Evolutionary conservation across 2,329 filamentous ascomycete species (phyloP).

Genomic region (Pezicula carpinea): DNA sequence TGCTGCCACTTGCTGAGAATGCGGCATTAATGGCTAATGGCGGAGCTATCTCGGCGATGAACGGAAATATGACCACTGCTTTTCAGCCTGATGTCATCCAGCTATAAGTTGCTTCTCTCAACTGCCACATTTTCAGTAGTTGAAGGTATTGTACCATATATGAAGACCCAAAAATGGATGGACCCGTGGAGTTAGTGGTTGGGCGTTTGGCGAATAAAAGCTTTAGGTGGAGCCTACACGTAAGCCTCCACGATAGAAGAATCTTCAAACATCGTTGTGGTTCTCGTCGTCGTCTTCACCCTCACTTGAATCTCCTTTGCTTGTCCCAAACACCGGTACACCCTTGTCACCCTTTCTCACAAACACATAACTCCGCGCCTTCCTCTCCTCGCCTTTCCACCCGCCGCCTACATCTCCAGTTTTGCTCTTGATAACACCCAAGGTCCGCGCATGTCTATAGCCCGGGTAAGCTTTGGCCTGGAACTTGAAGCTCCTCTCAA

Average conservation of each 20-base stretch:
- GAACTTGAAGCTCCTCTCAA: slow-evolving; percentile 68
- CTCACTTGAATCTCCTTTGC: slow-evolving; percentile 22
- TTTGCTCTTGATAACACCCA: slow-evolving; percentile 56
- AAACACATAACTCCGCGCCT: slow-evolving; percentile 57
- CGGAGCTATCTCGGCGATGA: slow-evolving; percentile 9
- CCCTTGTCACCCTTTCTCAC: slow-evolving; percentile 50
- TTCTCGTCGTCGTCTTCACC: slow-evolving; percentile 12
- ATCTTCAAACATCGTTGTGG: slow-evolving; percentile 6
- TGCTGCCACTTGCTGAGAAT: slow-evolving; percentile 33
- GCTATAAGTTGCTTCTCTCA: slow-evolving; percentile 8
- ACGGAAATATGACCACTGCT: slow-evolving; percentile 9
- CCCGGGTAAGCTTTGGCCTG: slow-evolving; percentile 63
- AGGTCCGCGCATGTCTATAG: slow-evolving; percentile 68
- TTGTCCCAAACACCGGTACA: slow-evolving; percentile 26
- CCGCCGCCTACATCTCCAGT: slow-evolving; percentile 37
- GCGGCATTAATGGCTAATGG: slow-evolving; percentile 14
- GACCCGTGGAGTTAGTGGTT: background rate
- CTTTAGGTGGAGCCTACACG: background rate
- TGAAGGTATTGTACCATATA: background rate
- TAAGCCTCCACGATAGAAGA: background rate
- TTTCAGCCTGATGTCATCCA: slow-evolving; percentile 19
- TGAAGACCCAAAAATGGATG: background rate
- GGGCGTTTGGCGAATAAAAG: background rate
- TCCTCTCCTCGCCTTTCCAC: slow-evolving; percentile 49
- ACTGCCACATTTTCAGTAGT: no score